Base-by-base conservation (phyloP, 352 stramenopile species). In the Phytopythium montanum region DNA sequence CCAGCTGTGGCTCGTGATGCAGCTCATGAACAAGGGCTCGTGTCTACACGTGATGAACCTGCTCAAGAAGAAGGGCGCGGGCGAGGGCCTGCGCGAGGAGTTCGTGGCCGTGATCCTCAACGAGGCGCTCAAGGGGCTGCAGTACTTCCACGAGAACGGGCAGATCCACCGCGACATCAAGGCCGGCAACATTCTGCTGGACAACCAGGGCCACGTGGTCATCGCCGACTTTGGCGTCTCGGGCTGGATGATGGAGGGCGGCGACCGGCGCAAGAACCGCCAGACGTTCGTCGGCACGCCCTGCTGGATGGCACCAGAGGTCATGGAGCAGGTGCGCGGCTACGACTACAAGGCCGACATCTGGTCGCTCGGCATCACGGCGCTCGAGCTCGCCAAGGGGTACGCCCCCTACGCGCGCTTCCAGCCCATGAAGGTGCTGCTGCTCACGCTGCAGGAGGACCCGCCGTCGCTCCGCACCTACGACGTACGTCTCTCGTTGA, bases 141-240 rank as follows among this genome's bases (percentile, higher is more conserved):
- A 99, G 69, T 99, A 99, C 77, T 99, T 99, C 70, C 97, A 99
- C 69, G 92, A 99, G 60, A 98, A 99, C 62, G 96, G 96, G 5
- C 93, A 99, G 71, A 99, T 99, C 72, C 97, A 99, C 68, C 81
- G 95, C 85, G 91, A 98, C 79, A 98, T 99, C 64, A 99, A 99
- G 81, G 97, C 96, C 2, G 96, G 97, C n/a, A 99, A 99, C 75
- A 98, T 98, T 54, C 69, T 98, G 23, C 62, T 98, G 45, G 90
- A 97, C 68, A 90, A 87, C 57, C 79, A 97, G 53, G 97, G 96
- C 28, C 80, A 97, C 64, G 96, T 99, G 5, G 81, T 98, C 52
- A 98, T 99, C 60, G 97, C 96, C 13, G 97, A 99, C 69, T 99
- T 99, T 79, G 97, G 97, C 26, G 97, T 99, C 13, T 98, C 95